Conservation (phyloP, 768 basidiomycete species). For the Stropharia rugosoannulata region DNA sequence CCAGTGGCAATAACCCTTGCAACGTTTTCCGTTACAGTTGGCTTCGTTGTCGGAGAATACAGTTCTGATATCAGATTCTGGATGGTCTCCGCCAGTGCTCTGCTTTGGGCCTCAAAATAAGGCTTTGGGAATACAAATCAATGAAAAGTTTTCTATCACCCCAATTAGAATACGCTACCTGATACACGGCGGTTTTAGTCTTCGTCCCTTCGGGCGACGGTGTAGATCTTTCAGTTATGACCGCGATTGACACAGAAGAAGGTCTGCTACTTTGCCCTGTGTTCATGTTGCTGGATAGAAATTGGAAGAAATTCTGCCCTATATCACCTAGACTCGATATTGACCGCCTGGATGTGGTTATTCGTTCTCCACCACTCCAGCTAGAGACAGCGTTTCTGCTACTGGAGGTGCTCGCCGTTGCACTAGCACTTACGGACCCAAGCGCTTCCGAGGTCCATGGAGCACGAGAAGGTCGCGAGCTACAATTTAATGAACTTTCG, state of each 20-base stretch:
- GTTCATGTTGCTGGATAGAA: no score
- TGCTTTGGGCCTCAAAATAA: conserved; percentile 94
- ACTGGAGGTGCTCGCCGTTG: neutral
- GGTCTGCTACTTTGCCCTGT: no score
- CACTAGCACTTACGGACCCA: neutral
- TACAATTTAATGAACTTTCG: conserved; percentile 52
- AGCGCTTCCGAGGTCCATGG: neutral
- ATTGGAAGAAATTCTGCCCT: neutral
- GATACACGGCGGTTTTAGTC: conserved; percentile 3
- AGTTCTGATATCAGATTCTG: conserved; percentile 94
- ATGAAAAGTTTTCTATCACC: neutral
- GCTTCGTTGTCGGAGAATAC: conserved; percentile 82
- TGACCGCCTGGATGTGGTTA: neutral
- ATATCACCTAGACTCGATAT: neutral
- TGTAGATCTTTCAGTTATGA: no score
- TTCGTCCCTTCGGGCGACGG: neutral
- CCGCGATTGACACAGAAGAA: no score
- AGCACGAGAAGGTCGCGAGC: conserved; percentile 21
- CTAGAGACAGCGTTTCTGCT: neutral
- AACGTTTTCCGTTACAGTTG: conserved; percentile 86
- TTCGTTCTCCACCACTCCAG: neutral
- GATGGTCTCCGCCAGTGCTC: conserved; percentile 92
- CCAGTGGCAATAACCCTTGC: conserved; percentile 98
- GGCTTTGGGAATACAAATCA: conserved; percentile 48
- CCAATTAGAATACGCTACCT: conserved; percentile 10